These are phyloP conservation scores for Aspergillus sp. DNA, from an alignment of 2,329 filamentous ascomycete species.

Conservation along the genomic window DNA sequence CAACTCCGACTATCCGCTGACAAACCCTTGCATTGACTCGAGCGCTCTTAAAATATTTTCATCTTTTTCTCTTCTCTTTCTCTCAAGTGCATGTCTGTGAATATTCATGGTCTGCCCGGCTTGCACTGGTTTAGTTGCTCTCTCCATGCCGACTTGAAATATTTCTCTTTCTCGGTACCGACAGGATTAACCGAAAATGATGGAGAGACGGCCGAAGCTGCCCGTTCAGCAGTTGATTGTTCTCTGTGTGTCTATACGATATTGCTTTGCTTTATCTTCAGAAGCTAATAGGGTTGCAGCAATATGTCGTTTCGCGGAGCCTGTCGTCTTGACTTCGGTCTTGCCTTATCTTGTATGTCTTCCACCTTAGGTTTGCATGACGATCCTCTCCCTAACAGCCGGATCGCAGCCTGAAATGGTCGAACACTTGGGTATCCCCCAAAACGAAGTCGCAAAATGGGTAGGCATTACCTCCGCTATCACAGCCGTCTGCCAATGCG, in stretches of 20 bases:
- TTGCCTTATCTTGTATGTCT: constrained; percentile 51
- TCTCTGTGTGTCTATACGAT: constrained; percentile 62
- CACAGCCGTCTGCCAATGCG: constrained; percentile 65
- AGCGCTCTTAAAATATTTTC: neutral
- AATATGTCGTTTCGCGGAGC: constrained; percentile 72
- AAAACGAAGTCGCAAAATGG: constrained; percentile 68
- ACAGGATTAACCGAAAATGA: constrained; percentile 7
- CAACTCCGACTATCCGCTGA: neutral
- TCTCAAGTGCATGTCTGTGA: neutral
- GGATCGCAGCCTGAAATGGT: constrained; percentile 66
- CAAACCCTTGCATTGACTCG: neutral
- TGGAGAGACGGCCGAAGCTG: constrained; percentile 51
- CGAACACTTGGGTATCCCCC: constrained; percentile 63
- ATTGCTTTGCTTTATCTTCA: neutral
- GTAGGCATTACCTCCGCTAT: constrained; percentile 66
- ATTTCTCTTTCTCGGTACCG: neutral
- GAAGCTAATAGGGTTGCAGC: constrained; percentile 40
- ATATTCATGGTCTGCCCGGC: neutral
- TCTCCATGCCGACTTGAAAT: neutral
- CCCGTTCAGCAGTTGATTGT: constrained; percentile 71
- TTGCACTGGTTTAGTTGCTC: neutral
- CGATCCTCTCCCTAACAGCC: too few relatives aligned
- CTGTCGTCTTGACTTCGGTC: constrained; percentile 61
- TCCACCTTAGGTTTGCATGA: too few relatives aligned
- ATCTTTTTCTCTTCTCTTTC: neutral